Percentiles rank a stretch among this genome's conserved stretches.
Evolutionary conservation across 495 filamentous ascomycete species (phyloP).

Genomic region (Evansstolkia leycettana): DNA sequence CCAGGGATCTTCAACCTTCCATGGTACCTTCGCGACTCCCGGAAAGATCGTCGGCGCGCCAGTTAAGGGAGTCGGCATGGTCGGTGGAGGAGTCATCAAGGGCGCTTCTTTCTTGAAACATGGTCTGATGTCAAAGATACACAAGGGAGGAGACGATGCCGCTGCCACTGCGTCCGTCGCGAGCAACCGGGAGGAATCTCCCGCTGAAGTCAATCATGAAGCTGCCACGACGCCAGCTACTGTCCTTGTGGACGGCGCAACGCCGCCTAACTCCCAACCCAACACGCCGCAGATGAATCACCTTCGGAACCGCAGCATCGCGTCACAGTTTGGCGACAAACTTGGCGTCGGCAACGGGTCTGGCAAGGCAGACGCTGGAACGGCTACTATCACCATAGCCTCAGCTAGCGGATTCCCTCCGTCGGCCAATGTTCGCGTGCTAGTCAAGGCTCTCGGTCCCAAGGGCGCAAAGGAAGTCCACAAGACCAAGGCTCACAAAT

Average conservation of each 20-base stretch:
- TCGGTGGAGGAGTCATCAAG: conserved; percentile 71
- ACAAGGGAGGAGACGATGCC: conserved; percentile 21
- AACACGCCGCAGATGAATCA: conserved; percentile 40
- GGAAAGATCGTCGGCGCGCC: conserved; percentile 88
- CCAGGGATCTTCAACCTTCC: conserved; percentile 88
- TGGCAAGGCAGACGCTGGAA: conserved; percentile 50
- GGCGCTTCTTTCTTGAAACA: conserved; percentile 79
- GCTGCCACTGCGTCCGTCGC: not conserved
- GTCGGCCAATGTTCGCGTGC: conserved; percentile 69
- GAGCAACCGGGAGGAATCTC: conserved; percentile 26
- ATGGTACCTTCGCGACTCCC: conserved; percentile 81
- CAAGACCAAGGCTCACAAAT: conserved; percentile 74
- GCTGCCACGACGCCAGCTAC: conserved; percentile 22
- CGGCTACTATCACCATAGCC: conserved; percentile 67
- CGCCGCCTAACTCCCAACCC: conserved; percentile 23
- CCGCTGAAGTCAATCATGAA: conserved; percentile 22
- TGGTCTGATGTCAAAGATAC: conserved; percentile 47
- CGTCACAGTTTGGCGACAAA: conserved; percentile 30
- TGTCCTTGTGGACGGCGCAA: conserved; percentile 3
- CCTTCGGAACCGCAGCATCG: conserved; percentile 55
- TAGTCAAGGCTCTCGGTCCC: conserved; percentile 48
- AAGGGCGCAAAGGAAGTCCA: conserved; percentile 67
- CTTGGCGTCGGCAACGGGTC: conserved; percentile 38
- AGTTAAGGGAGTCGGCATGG: conserved; percentile 76
- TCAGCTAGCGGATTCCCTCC: conserved; percentile 69